Evolutionary conservation across 139 green algal genomes (phyloP).

Genomic region (Volvox africanus): DNA sequence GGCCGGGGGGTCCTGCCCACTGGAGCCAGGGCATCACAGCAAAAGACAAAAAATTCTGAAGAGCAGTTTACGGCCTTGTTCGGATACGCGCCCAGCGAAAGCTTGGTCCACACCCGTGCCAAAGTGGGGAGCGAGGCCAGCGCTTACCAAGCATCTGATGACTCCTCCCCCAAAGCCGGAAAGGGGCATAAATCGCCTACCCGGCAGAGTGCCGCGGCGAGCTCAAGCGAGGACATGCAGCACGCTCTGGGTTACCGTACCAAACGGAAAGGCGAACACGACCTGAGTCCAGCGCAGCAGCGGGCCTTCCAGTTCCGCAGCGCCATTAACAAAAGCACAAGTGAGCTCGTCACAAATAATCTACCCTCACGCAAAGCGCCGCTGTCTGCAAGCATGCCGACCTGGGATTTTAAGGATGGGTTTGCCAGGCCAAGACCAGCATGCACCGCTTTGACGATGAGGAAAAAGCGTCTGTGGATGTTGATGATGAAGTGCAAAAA

Average conservation of each 20-base stretch:
- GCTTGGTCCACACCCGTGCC: not conserved
- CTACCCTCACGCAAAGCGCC: no score
- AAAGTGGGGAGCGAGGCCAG: not conserved
- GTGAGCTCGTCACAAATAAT: not conserved
- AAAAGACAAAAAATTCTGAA: not conserved
- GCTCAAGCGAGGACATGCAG: slow-evolving; percentile 5
- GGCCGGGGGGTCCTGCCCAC: not conserved
- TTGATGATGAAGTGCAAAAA: no score
- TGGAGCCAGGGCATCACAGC: not conserved
- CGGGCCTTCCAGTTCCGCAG: slow-evolving; percentile 45
- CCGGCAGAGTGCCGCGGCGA: not conserved
- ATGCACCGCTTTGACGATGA: no score
- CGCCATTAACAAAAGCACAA: slow-evolving; percentile 49
- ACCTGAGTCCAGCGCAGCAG: slow-evolving; percentile 50
- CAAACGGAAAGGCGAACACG: slow-evolving; percentile 41
- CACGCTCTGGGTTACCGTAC: slow-evolving; percentile 29
- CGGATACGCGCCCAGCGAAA: not conserved
- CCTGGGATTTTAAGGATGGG: no score
- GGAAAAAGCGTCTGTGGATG: no score
- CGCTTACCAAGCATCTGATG: not conserved
- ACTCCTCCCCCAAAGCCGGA: not conserved
- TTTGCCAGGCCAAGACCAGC: no score
- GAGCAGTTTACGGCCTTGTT: slow-evolving; percentile 29
- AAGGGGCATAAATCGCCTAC: not conserved
- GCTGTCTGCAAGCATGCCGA: no score